These are phyloP conservation scores for Hypholoma sublateritium DNA, from an alignment of 768 basidiomycete genomes.

Conservation along the genomic window DNA sequence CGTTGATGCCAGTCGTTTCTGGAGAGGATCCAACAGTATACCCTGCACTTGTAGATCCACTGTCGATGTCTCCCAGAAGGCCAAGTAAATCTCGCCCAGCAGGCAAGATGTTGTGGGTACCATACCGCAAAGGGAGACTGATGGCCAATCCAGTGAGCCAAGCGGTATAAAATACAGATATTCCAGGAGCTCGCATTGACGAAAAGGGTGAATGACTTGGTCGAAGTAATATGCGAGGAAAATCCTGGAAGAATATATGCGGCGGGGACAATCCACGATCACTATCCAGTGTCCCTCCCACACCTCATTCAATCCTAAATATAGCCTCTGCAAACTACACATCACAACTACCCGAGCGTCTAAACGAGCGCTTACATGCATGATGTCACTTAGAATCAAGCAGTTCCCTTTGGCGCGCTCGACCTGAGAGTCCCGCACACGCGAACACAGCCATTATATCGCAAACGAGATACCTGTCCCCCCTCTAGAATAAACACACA, in stretches of 20 bases:
- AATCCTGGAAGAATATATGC: not conserved
- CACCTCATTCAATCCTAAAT: too few relatives aligned
- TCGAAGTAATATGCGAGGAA: not conserved
- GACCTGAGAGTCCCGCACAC: too few relatives aligned
- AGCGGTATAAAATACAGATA: constrained; percentile 3
- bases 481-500: not conserved
- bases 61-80: constrained; percentile 6
- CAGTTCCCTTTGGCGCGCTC: too few relatives aligned
- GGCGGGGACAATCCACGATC: not conserved
- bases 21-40: not conserved
- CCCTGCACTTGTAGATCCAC: not conserved
- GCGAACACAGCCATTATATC: too few relatives aligned
- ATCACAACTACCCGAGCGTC: too few relatives aligned
- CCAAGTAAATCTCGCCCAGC: constrained; percentile 11
- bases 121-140: constrained; percentile 1
- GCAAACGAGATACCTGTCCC: not conserved
- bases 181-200: not conserved
- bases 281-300: too few relatives aligned
- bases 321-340: too few relatives aligned
- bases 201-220: not conserved
- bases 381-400: too few relatives aligned
- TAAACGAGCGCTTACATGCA: too few relatives aligned
- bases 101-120: not conserved
- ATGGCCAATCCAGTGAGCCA: not conserved
- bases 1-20: not conserved